Evolutionary conservation across 176 grass and related monocot species (phyloP), one percentile per base, ranked within the genome.

Genomic region (Oryza glaberrima): DNA sequence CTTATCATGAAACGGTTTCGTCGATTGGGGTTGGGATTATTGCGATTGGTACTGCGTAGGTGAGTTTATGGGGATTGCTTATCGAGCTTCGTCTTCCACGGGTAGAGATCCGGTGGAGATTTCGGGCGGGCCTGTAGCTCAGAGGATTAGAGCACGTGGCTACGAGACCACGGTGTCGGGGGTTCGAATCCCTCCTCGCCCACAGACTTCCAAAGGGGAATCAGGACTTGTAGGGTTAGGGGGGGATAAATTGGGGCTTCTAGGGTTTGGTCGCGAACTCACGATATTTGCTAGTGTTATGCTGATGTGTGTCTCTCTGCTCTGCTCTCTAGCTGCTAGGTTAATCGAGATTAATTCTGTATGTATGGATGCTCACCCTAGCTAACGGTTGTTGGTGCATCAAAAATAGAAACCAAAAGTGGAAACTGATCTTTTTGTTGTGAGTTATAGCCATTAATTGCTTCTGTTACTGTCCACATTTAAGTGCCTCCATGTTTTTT

Each of bases 11-110:
- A 15, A 30, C 36, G 23, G 23, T 81, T 72, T 44, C 19, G 8
- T 72, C 38, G 67, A 48, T 83, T 90, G 5, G 72, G 58, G 71
- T 19, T 56, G 65, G 34, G 19, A 35, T 65, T 77, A 16, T 19
- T 32, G 20, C 64, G 19, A 77, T 51, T 19, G n/a, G 46, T 49
- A 8, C n/a, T 60, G 6, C 43, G 7, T 3, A 23, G 66, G 7
- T 44, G 43, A 10, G 43, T 8, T 44, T 44, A 10, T 44, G 9
- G 43, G 7, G 43, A 44, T 44, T 44, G 1, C 9, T 44, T 44
- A 7, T 41, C 9, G 43, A 71, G 16, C 61, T 61, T 30, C 10
- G 11, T 38, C 3, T 36, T 75, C 19, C 34, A 56, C 16, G 51
- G 51, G 4, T 19, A 56, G 51, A 56, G 51, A 56, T 56, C 51